Evolutionary conservation across 164 flowering plant genomes (phyloP).

Genomic region (Chimonanthus salicifolius): DNA sequence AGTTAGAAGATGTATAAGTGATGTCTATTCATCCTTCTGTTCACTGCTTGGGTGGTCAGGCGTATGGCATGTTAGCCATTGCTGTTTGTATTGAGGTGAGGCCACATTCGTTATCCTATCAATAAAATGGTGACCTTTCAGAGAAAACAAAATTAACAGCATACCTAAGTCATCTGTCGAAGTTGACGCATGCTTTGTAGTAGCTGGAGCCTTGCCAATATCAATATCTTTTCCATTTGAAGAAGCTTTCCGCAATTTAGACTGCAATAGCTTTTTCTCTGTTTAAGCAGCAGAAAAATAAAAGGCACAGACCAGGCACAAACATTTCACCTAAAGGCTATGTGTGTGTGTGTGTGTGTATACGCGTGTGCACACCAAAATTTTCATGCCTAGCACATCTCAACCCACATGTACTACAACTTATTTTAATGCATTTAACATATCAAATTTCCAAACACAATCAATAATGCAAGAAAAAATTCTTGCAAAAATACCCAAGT

Average conservation of each 20-base stretch:
- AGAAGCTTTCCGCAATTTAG: conserved; percentile 63
- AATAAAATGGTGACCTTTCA: no score
- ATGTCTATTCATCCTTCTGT: no score
- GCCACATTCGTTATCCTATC: no score
- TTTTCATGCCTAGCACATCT: neutral
- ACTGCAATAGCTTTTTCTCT: conserved; percentile 79
- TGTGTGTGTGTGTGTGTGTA: no score
- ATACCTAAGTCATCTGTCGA: conserved; percentile 79
- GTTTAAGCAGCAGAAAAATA: neutral
- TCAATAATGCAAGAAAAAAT: neutral
- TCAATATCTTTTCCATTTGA: conserved; percentile 34
- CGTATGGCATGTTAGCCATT: no score
- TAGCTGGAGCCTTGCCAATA: conserved; percentile 19
- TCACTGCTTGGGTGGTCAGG: no score
- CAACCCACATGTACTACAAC: neutral
- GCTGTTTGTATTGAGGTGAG: no score
- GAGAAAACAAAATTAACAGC: neutral
- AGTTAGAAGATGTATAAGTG: no score
- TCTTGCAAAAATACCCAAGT: neutral
- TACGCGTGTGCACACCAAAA: neutral
- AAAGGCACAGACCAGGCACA: neutral
- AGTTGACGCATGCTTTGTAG: conserved; percentile 56
- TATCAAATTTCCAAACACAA: neutral
- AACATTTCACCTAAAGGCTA: neutral
- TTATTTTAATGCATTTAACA: no score